A percentile compares a stretch with the other conserved stretches of the same genome.
Evolutionary conservation across 164 flowering plant genomes (phyloP).

Genomic region (Brasenia schreberi): DNA sequence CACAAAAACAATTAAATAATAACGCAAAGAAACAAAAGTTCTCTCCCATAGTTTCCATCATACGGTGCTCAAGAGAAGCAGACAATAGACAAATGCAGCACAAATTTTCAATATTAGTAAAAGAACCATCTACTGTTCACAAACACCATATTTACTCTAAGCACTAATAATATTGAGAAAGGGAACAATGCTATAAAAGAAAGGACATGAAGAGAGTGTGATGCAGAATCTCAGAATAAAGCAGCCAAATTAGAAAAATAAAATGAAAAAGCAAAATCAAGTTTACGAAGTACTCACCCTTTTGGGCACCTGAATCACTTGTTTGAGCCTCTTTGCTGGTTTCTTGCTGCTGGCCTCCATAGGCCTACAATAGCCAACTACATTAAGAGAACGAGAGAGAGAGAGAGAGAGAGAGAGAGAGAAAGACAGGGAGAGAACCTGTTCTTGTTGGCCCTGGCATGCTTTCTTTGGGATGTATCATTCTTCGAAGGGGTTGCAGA

Average conservation of each 20-base stretch:
- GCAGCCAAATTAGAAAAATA: neutral
- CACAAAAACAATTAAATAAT: no score
- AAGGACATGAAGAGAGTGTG: no score
- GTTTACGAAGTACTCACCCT: conserved; percentile 26
- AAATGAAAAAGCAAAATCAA: neutral
- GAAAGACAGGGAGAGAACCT: conserved; percentile 26
- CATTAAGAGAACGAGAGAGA: neutral
- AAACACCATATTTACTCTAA: no score
- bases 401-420: conserved; percentile 7
- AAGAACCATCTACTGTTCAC: no score
- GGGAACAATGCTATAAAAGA: no score
- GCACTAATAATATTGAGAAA: no score
- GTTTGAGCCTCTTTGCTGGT: conserved; percentile 63
- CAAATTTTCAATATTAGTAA: no score
- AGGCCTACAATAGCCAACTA: conserved; percentile 36
- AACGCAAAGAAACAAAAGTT: no score
- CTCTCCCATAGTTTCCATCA: no score
- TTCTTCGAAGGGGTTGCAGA: conserved; percentile 12
- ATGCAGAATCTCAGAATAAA: no score
- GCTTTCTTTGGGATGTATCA: conserved; percentile 21
- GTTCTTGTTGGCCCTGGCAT: conserved; percentile 58
- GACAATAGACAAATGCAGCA: no score
- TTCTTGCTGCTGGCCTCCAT: conserved; percentile 72
- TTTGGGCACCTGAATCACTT: conserved; percentile 67
- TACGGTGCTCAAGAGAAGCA: no score